These are phyloP conservation scores for Picea abies DNA, from an alignment of 83 land plant species.

Conservation along the genomic window DNA sequence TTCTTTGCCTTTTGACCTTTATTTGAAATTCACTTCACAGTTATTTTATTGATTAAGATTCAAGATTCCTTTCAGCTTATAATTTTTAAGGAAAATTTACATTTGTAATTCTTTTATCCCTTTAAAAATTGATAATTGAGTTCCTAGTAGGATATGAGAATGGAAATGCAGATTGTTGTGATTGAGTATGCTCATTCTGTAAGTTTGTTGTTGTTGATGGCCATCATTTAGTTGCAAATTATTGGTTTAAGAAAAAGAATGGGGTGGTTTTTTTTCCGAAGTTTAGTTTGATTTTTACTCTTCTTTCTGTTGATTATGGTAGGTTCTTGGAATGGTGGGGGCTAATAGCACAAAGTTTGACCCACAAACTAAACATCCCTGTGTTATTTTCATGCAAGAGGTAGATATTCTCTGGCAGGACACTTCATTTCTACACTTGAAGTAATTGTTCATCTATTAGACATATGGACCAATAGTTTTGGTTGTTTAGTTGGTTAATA, in stretches of 20 bases:
- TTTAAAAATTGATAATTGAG: neutral
- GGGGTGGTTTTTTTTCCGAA: neutral
- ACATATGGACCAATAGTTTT: neutral
- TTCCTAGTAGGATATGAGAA: neutral
- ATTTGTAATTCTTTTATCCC: neutral
- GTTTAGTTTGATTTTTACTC: neutral
- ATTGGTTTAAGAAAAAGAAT: neutral
- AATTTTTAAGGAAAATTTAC: too few species aligned
- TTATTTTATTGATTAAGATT: too few species aligned
- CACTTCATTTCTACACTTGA: neutral
- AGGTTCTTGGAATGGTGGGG: conserved; percentile 66
- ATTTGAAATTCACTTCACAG: too few species aligned
- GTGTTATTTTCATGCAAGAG: conserved; percentile 98
- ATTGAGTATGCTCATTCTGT: conserved; percentile 88
- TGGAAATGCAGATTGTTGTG: conserved; percentile 87
- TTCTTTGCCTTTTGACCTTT: neutral
- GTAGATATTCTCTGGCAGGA: conserved; percentile 27
- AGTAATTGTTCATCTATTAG: neutral
- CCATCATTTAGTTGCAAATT: neutral
- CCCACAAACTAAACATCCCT: conserved; percentile 68
- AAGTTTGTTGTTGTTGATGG: neutral
- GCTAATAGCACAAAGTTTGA: conserved; percentile 97
- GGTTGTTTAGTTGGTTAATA: too few species aligned
- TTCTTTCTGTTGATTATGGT: neutral
- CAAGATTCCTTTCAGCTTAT: too few species aligned